Percentiles rank a stretch among this genome's conserved stretches.
phyloP scores from a whole-genome alignment of 148 eudicot species.

The Talinum fruticosum region DNA sequence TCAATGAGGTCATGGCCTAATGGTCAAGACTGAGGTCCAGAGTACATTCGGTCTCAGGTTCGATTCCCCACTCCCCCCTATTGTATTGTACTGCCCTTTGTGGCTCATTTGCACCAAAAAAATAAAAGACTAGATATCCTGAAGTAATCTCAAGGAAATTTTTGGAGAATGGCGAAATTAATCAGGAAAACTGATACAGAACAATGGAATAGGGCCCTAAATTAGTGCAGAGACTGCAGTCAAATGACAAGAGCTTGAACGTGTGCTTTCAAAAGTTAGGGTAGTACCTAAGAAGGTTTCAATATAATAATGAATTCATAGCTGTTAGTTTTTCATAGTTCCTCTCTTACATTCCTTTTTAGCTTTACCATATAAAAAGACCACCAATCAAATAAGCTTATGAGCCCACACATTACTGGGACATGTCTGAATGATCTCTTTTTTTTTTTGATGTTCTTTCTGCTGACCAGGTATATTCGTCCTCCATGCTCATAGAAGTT shows the following conservation, averaged over 20 bases:
- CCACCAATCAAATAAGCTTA: too few species aligned
- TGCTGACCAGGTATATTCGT: neutral
- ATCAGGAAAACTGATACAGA: neutral
- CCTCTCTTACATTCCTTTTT: neutral
- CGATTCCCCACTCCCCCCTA: too few species aligned
- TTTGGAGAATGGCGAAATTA: neutral
- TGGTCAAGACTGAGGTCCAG: too few species aligned
- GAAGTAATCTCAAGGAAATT: neutral
- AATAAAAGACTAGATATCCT: neutral
- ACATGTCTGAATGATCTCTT: too few species aligned
- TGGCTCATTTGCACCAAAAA: too few species aligned
- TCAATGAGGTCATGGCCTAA: too few species aligned
- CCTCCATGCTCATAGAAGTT: neutral
- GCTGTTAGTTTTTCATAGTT: neutral
- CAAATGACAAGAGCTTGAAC: neutral
- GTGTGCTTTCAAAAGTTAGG: neutral
- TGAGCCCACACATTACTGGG: too few species aligned
- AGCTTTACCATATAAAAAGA: neutral
- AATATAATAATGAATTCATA: neutral
- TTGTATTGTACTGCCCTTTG: too few species aligned
- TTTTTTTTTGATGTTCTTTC: too few species aligned
- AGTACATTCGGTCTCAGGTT: too few species aligned
- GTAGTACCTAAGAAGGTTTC: neutral
- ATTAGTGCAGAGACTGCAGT: neutral
- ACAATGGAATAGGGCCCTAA: neutral